Evolutionary conservation across 2,329 filamentous ascomycete genomes (phyloP).

Genomic region (Fusarium globosum): DNA sequence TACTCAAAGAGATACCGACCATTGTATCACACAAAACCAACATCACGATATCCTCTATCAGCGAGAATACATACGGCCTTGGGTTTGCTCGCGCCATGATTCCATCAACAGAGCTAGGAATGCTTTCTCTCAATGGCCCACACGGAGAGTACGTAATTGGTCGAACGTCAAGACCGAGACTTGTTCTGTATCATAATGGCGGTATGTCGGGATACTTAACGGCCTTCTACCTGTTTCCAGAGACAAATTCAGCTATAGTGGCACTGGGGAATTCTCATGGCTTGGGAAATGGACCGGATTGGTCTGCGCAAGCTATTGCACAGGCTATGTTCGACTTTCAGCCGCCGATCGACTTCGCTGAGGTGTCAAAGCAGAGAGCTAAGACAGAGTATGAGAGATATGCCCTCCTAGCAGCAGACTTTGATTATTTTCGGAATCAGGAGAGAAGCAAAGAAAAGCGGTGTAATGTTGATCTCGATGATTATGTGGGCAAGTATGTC

Average conservation of each 20-base stretch:
- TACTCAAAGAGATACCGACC: neutral
- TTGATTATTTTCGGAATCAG: neutral
- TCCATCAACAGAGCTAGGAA: neutral
- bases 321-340: neutral
- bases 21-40: neutral
- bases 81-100: neutral
- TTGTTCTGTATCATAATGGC: neutral
- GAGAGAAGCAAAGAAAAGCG: neutral
- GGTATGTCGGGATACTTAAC: neutral
- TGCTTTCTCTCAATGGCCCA: neutral
- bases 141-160: neutral
- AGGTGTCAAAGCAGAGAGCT: neutral
- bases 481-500: neutral
- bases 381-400: neutral
- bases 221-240: neutral
- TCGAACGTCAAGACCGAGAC: rapidly evolving
- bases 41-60: neutral
- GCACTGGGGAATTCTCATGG: neutral
- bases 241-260: neutral
- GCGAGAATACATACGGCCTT: neutral
- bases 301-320: neutral
- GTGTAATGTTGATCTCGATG: rapidly evolving
- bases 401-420: rapidly evolving
- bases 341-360: neutral
- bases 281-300: neutral